Base-by-base conservation (phyloP, 345 rosid species). In the Boechera retrofracta region DNA sequence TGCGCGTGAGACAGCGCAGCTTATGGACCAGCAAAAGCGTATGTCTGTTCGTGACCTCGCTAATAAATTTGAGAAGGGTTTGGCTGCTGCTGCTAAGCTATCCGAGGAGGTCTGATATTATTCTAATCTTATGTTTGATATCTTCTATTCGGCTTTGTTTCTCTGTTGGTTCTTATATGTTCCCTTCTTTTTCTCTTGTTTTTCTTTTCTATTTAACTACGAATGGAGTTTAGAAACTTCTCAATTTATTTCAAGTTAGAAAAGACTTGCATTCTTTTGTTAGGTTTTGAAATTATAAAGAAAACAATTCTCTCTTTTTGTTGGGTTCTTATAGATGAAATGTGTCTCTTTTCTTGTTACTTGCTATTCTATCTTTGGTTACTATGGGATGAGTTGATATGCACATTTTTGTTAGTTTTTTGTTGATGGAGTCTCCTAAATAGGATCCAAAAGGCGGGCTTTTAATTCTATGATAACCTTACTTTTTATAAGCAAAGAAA, bases 41-140 rank as follows among this genome's bases (percentile, higher is more conserved):
- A 84, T 93, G 64, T 93, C 97, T n/a, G 96, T 93, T 69, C 98
- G 99, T 67, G 98, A 91, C 67, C 98, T 96, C 16, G 89, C 99
- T 18, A 85, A 82, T 67, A 95, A 95, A 84, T 95, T 95, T 10
- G 99, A 95, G 83, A 91, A 83, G 84, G 99, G 96, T 1, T 80
- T 95, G 86, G 96, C 96, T 80, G 96, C 94, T 18, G 98, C 98
- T 73, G 94, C 98, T 55, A 95, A 95, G 87, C 74, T 95, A 72
- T 92, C 99, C 11, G 93, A 92, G 79, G 99, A 92, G 96, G 98
- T 92, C 39, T 63, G 78, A 26, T 60, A 21, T 65, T 33, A 7
- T 63, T 21, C 6, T 70, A 1, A 51, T 48, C 48, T 32, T 49
- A 36, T 59, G 54, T 60, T 66, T 56, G 33, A 18, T 64, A 16